Evolutionary conservation across 2,329 filamentous ascomycete species (phyloP).

Genomic region (Eutypa lata): DNA sequence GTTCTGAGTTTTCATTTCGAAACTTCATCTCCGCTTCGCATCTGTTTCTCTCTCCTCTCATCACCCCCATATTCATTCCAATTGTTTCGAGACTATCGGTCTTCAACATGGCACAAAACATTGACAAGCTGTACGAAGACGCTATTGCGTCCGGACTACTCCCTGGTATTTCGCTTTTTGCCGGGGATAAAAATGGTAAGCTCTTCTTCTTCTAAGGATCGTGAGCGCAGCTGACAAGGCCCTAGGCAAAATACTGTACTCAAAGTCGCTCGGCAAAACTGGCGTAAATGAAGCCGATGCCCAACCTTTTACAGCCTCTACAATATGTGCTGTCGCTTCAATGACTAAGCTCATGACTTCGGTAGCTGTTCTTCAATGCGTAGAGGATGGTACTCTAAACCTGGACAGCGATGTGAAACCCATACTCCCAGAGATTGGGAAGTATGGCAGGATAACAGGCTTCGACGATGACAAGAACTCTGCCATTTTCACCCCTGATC

Average conservation of each 20-base stretch:
- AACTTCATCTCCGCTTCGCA: too few relatives aligned
- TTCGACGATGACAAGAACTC: constrained; percentile 40
- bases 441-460: constrained; percentile 44
- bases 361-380: constrained; percentile 51
- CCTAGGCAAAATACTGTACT: constrained; percentile 19
- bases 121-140: constrained; percentile 15
- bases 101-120: constrained; percentile 12
- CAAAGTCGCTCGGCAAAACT: constrained; percentile 19
- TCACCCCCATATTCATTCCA: too few relatives aligned
- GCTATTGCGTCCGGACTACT: constrained; percentile 16
- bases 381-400: constrained; percentile 47
- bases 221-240: too few relatives aligned
- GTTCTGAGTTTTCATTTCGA: too few relatives aligned
- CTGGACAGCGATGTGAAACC: constrained; percentile 43
- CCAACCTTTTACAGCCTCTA: constrained; percentile 18
- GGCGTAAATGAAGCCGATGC: constrained; percentile 16
- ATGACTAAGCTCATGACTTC: constrained; percentile 45
- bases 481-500: constrained; percentile 29
- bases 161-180: constrained; percentile 15
- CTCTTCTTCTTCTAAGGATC: background rate
- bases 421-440: constrained; percentile 45
- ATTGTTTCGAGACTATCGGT: too few relatives aligned
- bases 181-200: constrained; percentile 17
- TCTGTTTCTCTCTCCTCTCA: too few relatives aligned
- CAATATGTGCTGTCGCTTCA: constrained; percentile 19